Evolutionary conservation across 371 early-diverging fungal species (phyloP).

Genomic region (Chytridium lagenaria): DNA sequence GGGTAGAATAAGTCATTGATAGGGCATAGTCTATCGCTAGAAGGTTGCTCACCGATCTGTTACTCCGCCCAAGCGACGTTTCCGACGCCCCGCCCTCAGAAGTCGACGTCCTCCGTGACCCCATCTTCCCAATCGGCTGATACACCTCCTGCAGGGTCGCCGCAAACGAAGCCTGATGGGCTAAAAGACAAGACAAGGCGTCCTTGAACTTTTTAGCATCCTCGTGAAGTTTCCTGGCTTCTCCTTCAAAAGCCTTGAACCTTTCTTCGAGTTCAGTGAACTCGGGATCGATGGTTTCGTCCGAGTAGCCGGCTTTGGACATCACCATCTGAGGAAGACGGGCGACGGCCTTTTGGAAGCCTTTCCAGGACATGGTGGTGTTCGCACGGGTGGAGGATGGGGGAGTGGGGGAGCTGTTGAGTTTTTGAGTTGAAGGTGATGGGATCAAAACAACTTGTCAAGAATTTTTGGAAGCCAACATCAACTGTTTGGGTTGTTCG

Average conservation of each 20-base stretch:
- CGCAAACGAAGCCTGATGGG: conserved; percentile 75
- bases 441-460: too few relatives aligned
- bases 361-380: conserved; percentile 71
- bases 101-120: conserved; percentile 40
- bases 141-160: conserved; percentile 68
- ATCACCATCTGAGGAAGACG: conserved; percentile 66
- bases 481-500: too few relatives aligned
- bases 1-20: conserved; percentile 6
- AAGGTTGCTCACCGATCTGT: neutral
- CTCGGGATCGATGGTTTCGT: conserved; percentile 72
- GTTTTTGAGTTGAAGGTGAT: too few relatives aligned
- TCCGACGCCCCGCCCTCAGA: neutral
- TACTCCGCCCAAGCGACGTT: conserved; percentile 9
- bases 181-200: conserved; percentile 68
- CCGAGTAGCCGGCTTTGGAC: conserved; percentile 53
- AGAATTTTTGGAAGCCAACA: too few relatives aligned
- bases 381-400: too few relatives aligned
- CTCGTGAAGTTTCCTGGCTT: conserved; percentile 63
- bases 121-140: conserved; percentile 34
- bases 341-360: conserved; percentile 67
- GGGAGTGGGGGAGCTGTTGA: too few relatives aligned
- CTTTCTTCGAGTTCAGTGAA: conserved; percentile 66
- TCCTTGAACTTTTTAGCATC: conserved; percentile 81
- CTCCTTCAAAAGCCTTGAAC: conserved; percentile 64
- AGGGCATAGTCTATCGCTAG: conserved; percentile 7